A percentile compares a stretch with the other conserved stretches of the same genome.
phyloP scores from a whole-genome alignment of 805 yeast genomes.

The Starmerella sirachaensis region DNA sequence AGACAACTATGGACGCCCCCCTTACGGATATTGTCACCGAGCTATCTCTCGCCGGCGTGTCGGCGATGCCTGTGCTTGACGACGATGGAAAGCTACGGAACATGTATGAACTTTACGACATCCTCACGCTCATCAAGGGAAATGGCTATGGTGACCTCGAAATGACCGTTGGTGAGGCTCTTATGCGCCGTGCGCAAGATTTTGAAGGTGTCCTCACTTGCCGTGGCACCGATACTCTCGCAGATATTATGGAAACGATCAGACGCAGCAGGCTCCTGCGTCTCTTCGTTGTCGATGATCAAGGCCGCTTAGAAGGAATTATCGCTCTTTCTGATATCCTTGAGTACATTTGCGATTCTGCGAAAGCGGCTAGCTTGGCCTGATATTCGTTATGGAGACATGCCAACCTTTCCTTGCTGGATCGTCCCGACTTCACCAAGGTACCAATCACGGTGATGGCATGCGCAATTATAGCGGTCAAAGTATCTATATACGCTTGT shows the following conservation, averaged over 20 bases:
- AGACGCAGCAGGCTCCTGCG: conserved; percentile 85
- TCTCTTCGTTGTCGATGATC: conserved; percentile 80
- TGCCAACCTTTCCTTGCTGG: too few relatives aligned
- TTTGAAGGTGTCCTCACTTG: conserved; percentile 98
- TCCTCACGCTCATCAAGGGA: conserved; percentile 80
- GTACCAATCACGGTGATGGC: too few relatives aligned
- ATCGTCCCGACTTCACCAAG: too few relatives aligned
- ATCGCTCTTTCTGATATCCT: conserved; percentile 85
- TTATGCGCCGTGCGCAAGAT: conserved; percentile 86
- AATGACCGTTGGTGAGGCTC: conserved; percentile 88
- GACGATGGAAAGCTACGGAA: conserved; percentile 57
- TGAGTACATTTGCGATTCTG: conserved; percentile 36
- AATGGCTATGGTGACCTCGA: conserved; percentile 78
- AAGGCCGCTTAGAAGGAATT: conserved; percentile 66
- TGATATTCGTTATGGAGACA: too few relatives aligned
- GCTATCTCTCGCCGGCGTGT: conserved; percentile 66
- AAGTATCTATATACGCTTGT: too few relatives aligned
- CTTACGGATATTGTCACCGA: conserved; percentile 85
- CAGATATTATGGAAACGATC: conserved; percentile 85
- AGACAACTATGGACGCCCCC: conserved; percentile 82
- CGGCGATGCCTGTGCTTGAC: conserved; percentile 88
- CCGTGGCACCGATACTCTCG: conserved; percentile 70
- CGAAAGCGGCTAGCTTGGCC: neutral
- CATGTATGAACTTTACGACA: conserved; percentile 94
- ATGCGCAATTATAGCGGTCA: too few relatives aligned